These are phyloP conservation scores for Lomentospora prolificans DNA, from an alignment of 2,329 filamentous ascomycete genomes.

Conservation along the genomic window DNA sequence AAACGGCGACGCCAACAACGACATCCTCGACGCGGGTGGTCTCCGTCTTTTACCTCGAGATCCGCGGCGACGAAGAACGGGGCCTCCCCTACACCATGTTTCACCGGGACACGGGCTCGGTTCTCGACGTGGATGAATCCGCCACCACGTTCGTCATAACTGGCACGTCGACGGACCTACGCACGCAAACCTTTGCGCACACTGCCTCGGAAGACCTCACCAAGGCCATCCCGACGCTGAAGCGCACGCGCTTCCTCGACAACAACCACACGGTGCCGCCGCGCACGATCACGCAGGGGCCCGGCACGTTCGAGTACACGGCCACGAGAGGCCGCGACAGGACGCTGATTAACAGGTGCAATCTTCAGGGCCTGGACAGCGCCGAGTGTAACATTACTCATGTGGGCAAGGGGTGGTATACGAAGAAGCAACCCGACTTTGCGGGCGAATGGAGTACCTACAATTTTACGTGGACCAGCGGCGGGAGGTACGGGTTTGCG, in stretches of 20 bases:
- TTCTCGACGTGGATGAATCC: slow-evolving; percentile 13
- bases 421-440: slow-evolving; percentile 10
- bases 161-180: slow-evolving; percentile 14
- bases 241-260: neutral
- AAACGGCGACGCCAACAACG: slow-evolving; percentile 3
- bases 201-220: slow-evolving; percentile 9
- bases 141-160: slow-evolving; percentile 17
- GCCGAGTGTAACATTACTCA: slow-evolving; percentile 19
- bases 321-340: slow-evolving; percentile 14
- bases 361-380: slow-evolving; percentile 16
- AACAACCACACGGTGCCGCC: slow-evolving; percentile 14
- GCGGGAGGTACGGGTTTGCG: slow-evolving; percentile 18
- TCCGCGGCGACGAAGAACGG: slow-evolving; percentile 14
- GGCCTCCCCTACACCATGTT: slow-evolving; percentile 17
- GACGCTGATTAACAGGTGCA: slow-evolving; percentile 17
- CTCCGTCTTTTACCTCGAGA: slow-evolving; percentile 17
- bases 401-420: slow-evolving; percentile 18
- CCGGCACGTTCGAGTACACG: slow-evolving; percentile 17
- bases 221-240: slow-evolving; percentile 8
- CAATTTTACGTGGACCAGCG: slow-evolving; percentile 19
- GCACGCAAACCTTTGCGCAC: slow-evolving; percentile 6
- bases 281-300: slow-evolving; percentile 19
- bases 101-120: slow-evolving; percentile 16
- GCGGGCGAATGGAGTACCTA: slow-evolving; percentile 15
- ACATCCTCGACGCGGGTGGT: slow-evolving; percentile 14